Evolutionary conservation across 225 moss, liverwort and hornwort genomes (phyloP).

Genomic region (Asterella californica): DNA sequence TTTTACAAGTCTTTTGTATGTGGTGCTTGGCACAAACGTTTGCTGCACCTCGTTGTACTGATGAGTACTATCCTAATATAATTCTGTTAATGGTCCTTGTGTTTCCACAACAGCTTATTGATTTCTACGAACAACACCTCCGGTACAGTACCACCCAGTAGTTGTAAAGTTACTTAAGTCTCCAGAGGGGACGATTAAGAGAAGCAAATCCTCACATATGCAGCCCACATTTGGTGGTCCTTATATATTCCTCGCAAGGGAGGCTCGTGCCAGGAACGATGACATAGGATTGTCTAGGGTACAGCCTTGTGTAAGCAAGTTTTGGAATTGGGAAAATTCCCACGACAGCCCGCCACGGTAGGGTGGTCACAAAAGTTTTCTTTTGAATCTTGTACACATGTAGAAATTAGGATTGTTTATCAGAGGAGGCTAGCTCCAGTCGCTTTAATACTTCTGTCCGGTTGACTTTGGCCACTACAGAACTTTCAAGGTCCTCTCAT

Average conservation of each 20-base stretch:
- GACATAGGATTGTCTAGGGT: conserved; percentile 5
- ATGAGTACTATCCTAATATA: neutral
- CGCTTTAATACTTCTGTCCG: conserved; percentile 2
- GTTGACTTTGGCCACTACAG: neutral
- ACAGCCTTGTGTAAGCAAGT: conserved; percentile 32
- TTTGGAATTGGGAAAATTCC: conserved; percentile 30
- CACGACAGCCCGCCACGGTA: conserved; percentile 3
- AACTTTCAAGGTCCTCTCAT: neutral
- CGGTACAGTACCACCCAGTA: conserved; percentile 85
- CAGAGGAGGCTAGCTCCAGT: conserved; percentile 10
- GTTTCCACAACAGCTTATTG: conserved; percentile 69
- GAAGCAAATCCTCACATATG: conserved; percentile 14
- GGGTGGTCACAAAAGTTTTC: conserved; percentile 4
- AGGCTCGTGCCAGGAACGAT: conserved; percentile 13
- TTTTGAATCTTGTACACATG: conserved; percentile 35
- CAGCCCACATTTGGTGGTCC: conserved; percentile 30
- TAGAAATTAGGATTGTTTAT: conserved; percentile 30
- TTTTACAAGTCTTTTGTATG: neutral
- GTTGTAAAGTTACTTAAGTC: conserved; percentile 33
- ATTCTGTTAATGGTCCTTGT: conserved; percentile 4
- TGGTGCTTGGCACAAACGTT: too few relatives aligned
- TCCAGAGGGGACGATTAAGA: conserved; percentile 21
- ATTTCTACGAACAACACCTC: conserved; percentile 97
- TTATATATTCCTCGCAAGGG: conserved; percentile 14
- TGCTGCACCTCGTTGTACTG: neutral